Conservation (phyloP, 2,329 filamentous ascomycete species). For the Biscogniauxia mediterranea region DNA sequence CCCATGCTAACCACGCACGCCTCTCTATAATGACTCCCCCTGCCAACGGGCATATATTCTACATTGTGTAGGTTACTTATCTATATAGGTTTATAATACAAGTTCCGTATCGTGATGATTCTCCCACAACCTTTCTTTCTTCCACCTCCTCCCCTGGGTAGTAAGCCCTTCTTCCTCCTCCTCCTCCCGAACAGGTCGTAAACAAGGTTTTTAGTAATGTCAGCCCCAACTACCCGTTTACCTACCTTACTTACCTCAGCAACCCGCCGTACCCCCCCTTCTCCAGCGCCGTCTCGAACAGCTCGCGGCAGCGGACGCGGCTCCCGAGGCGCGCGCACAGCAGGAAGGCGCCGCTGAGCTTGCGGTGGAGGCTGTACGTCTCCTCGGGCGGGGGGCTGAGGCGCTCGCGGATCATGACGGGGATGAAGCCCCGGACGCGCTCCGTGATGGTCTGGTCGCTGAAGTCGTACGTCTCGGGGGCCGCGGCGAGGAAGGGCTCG, state of each 20-base stretch:
- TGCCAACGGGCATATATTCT: not conserved
- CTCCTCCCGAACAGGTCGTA: too few relatives aligned
- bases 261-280: conserved; percentile 23
- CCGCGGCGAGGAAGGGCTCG: conserved; percentile 77
- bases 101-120: not conserved
- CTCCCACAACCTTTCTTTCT: too few relatives aligned
- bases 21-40: not conserved
- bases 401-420: conserved; percentile 87
- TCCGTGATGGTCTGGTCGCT: conserved; percentile 94
- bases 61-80: not conserved
- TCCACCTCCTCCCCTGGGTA: too few relatives aligned
- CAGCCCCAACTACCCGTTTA: too few relatives aligned
- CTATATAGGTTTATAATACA: not conserved
- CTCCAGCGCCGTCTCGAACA: conserved; percentile 65
- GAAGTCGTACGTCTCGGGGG: conserved; percentile 88
- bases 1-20: not conserved
- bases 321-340: conserved; percentile 86
- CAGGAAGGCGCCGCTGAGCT: conserved; percentile 91
- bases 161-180: too few relatives aligned
- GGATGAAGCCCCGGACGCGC: conserved; percentile 82
- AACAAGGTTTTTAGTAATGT: too few relatives aligned
- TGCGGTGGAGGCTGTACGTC: conserved; percentile 93
- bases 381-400: conserved; percentile 92
- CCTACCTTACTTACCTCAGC: not conserved
- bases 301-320: conserved; percentile 72